These are phyloP conservation scores for Chrysanthemum lavandulifolium DNA, from an alignment of 129 eudicot species.

Conservation along the genomic window DNA sequence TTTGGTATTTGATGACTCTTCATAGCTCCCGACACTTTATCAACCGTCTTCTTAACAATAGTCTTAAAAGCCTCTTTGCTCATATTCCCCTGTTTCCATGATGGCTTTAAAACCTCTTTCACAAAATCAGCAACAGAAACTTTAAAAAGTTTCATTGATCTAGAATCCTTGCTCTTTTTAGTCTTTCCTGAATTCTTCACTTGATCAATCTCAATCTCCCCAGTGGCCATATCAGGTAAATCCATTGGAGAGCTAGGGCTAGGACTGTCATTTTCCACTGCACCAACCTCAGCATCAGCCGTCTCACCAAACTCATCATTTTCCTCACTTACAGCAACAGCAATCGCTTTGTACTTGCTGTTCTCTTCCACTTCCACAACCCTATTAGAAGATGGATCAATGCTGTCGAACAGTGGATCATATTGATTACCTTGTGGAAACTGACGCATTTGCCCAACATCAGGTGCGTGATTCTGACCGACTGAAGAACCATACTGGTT, in stretches of 20 bases:
- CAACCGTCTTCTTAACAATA: constrained; percentile 95
- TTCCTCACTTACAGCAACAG: constrained; percentile 42
- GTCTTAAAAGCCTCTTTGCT: constrained; percentile 99
- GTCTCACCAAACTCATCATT: constrained; percentile 89
- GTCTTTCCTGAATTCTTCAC: constrained; percentile 34
- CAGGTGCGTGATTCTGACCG: constrained; percentile 36
- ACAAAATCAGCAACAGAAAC: constrained; percentile 83
- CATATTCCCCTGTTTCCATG: constrained; percentile 99
- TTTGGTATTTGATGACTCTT: constrained; percentile 79
- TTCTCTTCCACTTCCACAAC: constrained; percentile 29
- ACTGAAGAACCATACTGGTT: constrained; percentile 35
- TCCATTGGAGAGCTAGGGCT: constrained; percentile 65
- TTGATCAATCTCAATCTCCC: constrained; percentile 85
- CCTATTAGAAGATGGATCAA: constrained; percentile 62
- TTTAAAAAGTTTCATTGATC: constrained; percentile 78
- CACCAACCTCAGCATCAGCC: constrained; percentile 88
- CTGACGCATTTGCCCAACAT: constrained; percentile 35
- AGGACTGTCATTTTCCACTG: constrained; percentile 70
- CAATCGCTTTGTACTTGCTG: constrained; percentile 35
- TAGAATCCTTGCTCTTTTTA: constrained; percentile 70
- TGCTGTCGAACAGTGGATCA: constrained; percentile 81
- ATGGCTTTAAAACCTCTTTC: constrained; percentile 89
- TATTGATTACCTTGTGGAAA: constrained; percentile 60
- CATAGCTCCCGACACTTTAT: constrained; percentile 95
- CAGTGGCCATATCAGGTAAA: constrained; percentile 41